Evolutionary conservation across 2,329 filamentous ascomycete genomes (phyloP).

Genomic region (Intubia oerlemansii): DNA sequence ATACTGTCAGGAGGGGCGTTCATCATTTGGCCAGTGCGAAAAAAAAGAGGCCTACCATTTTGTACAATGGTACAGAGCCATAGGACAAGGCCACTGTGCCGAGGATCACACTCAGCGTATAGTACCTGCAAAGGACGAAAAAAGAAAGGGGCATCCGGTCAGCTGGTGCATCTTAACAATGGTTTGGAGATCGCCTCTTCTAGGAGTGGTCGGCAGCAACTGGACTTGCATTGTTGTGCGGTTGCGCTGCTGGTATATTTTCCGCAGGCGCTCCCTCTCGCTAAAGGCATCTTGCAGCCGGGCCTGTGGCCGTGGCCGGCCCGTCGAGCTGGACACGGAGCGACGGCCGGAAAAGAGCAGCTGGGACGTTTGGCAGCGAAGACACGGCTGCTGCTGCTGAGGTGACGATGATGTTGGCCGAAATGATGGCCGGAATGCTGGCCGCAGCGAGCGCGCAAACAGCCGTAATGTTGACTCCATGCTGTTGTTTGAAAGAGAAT

Average conservation of each 20-base stretch:
- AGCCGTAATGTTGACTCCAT: constrained; percentile 4
- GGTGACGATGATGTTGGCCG: too few species aligned
- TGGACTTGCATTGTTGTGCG: constrained; percentile 35
- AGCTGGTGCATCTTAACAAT: not conserved
- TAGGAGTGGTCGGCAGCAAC: too few species aligned
- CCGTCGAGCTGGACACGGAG: constrained; percentile 8
- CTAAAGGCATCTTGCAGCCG: constrained; percentile 25
- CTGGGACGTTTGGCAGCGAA: constrained; percentile 1
- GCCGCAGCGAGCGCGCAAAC: constrained; percentile 1
- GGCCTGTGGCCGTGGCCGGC: constrained; percentile 9
- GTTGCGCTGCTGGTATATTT: constrained; percentile 46
- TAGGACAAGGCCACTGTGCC: constrained; percentile 65
- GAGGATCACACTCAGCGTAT: constrained; percentile 55
- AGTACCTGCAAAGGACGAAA: too few species aligned
- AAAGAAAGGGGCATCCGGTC: too few species aligned
- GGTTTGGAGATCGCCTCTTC: too few species aligned
- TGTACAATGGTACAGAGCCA: constrained; percentile 69
- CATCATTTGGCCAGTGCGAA: too few species aligned
- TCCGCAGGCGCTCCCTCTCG: constrained; percentile 41
- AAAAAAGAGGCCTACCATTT: constrained; percentile 38
- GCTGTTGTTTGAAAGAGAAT: too few species aligned
- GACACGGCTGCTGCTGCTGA: constrained; percentile 2
- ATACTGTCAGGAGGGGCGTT: too few species aligned
- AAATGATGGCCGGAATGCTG: too few species aligned
- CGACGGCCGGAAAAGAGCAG: constrained; percentile 1